These are phyloP conservation scores for Mucor sp. DNA, from an alignment of 371 early-diverging fungal genomes.

Conservation along the genomic window DNA sequence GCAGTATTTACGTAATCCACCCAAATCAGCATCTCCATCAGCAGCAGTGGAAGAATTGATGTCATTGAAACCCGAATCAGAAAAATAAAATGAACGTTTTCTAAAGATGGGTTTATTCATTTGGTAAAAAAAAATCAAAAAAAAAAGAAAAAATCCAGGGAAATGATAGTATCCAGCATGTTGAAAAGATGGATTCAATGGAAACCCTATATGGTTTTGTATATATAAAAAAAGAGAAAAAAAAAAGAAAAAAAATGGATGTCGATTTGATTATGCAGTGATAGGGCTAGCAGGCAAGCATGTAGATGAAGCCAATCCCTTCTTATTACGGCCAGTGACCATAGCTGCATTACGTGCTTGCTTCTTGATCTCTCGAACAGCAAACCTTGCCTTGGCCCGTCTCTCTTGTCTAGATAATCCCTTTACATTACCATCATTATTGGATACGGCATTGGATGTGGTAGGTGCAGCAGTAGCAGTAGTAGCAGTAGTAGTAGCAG, in stretches of 20 bases:
- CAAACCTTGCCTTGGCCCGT: slow-evolving; percentile 22
- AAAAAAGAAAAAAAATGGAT: neutral
- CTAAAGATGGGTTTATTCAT: neutral
- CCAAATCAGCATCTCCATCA: slow-evolving; percentile 16
- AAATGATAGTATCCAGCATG: neutral
- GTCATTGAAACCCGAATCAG: slow-evolving; percentile 9
- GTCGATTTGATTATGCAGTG: slow-evolving; percentile 2
- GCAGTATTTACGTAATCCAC: slow-evolving; percentile 65
- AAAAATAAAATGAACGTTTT: slow-evolving; percentile 5
- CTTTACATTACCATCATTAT: slow-evolving; percentile 3
- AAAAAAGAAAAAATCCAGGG: neutral
- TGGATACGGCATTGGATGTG: neutral
- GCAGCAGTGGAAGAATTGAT: neutral
- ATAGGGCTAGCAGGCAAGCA: slow-evolving; percentile 4
- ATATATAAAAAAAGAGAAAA: neutral
- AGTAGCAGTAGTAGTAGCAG: neutral
- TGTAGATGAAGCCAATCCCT: slow-evolving; percentile 5
- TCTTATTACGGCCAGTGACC: slow-evolving; percentile 5
- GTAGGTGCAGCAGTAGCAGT: neutral
- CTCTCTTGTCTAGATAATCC: slow-evolving; percentile 25
- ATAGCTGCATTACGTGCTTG: slow-evolving; percentile 19
- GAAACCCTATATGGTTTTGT: neutral
- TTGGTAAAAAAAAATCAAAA: neutral
- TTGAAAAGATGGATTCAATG: neutral
- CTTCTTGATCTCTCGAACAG: slow-evolving; percentile 21